A percentile compares a stretch with the other conserved stretches of the same genome.
Conservation (phyloP, 1,284 basidiomycete species). For the Puccinia horiana region DNA sequence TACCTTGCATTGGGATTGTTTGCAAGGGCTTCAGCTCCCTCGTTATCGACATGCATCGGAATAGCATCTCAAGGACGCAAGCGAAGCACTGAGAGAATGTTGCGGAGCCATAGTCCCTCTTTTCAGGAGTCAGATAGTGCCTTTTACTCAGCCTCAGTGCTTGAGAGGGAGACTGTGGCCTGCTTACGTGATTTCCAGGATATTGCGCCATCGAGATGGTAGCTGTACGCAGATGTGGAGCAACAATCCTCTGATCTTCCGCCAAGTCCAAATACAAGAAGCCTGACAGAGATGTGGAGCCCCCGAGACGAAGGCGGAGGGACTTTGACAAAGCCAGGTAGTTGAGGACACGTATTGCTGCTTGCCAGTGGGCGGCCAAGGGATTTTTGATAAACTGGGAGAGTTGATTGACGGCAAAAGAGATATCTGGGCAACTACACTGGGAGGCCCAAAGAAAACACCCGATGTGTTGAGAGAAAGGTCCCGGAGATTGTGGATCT, state of each 20-base stretch:
- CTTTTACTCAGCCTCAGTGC: too few species aligned
- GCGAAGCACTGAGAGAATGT: neutral
- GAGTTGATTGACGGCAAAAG: neutral
- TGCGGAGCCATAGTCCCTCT: neutral
- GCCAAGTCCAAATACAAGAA: neutral
- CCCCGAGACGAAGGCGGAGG: neutral
- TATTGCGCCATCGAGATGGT: neutral
- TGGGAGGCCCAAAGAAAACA: neutral
- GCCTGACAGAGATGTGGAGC: neutral
- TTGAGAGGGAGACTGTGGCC: neutral
- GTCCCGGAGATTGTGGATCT: neutral
- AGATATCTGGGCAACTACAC: neutral
- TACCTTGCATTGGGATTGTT: neutral
- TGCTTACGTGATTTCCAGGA: constrained; percentile 20
- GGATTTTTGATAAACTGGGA: neutral
- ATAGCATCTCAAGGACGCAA: neutral
- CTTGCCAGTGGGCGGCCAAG: neutral
- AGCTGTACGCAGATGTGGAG: neutral
- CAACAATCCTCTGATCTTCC: neutral
- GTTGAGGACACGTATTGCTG: neutral
- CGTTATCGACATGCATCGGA: constrained; percentile 16
- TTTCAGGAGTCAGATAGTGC: neutral
- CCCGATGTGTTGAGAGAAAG: neutral
- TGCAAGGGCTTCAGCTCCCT: neutral
- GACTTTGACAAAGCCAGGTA: neutral